These are phyloP conservation scores for Fusarium fracticaudum DNA, from an alignment of 2,329 filamentous ascomycete genomes.

Conservation along the genomic window DNA sequence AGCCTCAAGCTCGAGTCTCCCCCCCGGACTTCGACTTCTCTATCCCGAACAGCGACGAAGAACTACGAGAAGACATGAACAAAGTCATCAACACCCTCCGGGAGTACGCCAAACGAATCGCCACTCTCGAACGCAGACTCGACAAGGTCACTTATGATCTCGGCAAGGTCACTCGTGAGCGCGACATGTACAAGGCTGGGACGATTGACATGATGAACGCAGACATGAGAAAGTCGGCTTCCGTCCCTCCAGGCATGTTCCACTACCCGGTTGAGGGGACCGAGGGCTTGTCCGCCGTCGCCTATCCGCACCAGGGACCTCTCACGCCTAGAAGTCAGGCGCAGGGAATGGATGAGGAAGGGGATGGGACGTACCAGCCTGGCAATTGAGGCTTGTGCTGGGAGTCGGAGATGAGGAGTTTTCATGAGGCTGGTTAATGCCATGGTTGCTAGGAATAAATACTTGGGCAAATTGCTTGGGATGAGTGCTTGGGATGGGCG, in stretches of 20 bases:
- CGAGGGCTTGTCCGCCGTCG: neutral
- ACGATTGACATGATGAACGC: neutral
- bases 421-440: neutral
- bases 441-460: neutral
- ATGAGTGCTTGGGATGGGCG: neutral
- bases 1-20: neutral
- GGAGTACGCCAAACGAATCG: neutral
- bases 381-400: neutral
- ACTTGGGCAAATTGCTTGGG: neutral
- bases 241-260: neutral
- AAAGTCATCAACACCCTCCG: neutral
- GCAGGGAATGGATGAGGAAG: neutral
- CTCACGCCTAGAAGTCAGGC: constrained; percentile 14
- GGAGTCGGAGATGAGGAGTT: neutral
- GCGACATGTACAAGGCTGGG: neutral
- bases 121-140: neutral
- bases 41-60: neutral
- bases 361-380: neutral
- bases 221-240: neutral
- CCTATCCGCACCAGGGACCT: neutral
- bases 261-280: neutral
- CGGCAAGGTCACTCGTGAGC: neutral
- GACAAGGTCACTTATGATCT: neutral
- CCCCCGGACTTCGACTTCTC: neutral
- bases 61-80: neutral